Evolutionary conservation across 768 basidiomycete genomes (phyloP), one percentile per base, ranked within the genome.

Genomic region (Boletus tylopilopsis): DNA sequence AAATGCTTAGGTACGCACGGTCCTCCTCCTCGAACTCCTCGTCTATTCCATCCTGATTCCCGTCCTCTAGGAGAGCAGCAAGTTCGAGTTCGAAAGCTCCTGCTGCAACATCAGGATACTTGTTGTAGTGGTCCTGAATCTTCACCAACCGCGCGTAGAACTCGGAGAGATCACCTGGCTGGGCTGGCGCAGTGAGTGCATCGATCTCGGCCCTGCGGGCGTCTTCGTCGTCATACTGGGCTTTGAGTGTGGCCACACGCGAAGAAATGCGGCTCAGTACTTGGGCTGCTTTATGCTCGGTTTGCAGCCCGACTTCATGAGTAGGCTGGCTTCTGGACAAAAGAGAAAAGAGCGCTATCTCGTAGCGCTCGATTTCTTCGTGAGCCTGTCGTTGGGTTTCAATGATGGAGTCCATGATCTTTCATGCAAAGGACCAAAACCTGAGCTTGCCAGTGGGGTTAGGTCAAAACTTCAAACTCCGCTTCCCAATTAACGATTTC

Each of bases 71-170:
- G 59, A 91, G 79, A 63, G 81, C 77, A 40, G 85, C 83, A 57
- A 96, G 78, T 71, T 95, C 93, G 55, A 83, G 75, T 69, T 91
- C 85, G 70, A 95, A 86, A 52, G 85, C 77, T 63, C 81, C 85
- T 76, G 84, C 76, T 63, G 80, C 78, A 71, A 87, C 76, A 73
- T 94, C 89, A 74, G 94, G 94, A 78, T 97, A 94, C 76, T 91
- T 91, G 72, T 79, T 80, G 78, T 98, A 85, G 80, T 95, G 92
- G 67, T 94, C 93, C 74, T 94, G 91, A 71, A 98, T 84, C 80
- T 90, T 93, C 65, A 83, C 85, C 77, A 98, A 85, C 74, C 96
- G 86, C 68, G 85, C 76, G 74, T 99, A 98, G 75, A 99, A 99
- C 70, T 95, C 92, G 40, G 86, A 84, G 44, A 98, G 77, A 71